These are phyloP conservation scores for Chrysoporthe austroafricana DNA, from an alignment of 2,329 filamentous ascomycete genomes.

Conservation along the genomic window DNA sequence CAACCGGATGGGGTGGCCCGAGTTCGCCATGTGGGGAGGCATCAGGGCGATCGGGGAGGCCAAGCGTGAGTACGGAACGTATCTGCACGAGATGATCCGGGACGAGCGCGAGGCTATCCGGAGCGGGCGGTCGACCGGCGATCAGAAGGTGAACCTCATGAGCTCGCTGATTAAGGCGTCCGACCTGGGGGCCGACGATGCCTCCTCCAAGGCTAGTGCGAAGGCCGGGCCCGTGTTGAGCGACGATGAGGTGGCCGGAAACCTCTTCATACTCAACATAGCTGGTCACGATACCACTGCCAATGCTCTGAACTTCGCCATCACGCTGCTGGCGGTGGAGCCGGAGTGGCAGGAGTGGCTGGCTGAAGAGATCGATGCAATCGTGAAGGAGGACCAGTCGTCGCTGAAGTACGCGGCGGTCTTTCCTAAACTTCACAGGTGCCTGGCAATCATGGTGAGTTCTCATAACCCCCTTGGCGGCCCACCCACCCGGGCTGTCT, in stretches of 20 bases:
- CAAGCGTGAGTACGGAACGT: background rate
- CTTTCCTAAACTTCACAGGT: slow-evolving; percentile 22
- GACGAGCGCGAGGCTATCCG: slow-evolving; percentile 9
- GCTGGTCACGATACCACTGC: slow-evolving; percentile 37
- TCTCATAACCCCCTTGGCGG: background rate
- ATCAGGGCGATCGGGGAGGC: background rate
- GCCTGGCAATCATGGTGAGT: slow-evolving; percentile 25
- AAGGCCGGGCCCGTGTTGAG: slow-evolving; percentile 2
- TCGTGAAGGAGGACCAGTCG: slow-evolving; percentile 13
- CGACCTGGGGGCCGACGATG: background rate
- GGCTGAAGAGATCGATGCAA: slow-evolving; percentile 33
- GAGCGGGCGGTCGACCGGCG: background rate
- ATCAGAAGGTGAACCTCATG: slow-evolving; percentile 9
- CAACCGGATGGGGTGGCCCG: slow-evolving; percentile 8
- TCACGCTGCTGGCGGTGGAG: slow-evolving; percentile 46
- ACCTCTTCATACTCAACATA: slow-evolving; percentile 37
- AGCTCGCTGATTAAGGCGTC: slow-evolving; percentile 10
- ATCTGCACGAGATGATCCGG: slow-evolving; percentile 8
- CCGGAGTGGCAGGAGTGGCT: slow-evolving; percentile 38
- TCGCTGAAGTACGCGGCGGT: slow-evolving; percentile 18
- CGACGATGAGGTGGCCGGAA: slow-evolving; percentile 33
- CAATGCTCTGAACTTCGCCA: slow-evolving; percentile 44
- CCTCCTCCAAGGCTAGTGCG: background rate
- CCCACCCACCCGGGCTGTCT: too few species aligned
- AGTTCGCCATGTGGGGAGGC: slow-evolving; percentile 11